Conservation (phyloP, 1,139 yeast genomes). For the Suhomyces maxii region DNA sequence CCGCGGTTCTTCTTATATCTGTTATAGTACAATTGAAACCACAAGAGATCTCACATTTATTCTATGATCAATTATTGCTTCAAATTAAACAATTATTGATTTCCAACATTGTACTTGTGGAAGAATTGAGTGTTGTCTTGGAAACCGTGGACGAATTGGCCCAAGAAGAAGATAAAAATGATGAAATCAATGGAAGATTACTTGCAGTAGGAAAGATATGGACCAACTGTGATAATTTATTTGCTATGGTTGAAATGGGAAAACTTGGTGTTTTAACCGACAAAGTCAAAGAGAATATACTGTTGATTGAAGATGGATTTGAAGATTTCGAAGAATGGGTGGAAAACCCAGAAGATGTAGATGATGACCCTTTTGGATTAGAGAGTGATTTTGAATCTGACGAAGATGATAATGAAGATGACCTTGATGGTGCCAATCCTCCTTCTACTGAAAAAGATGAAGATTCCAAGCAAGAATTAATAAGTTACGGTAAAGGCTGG, state of each 20-base stretch:
- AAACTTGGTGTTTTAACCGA: conserved; percentile 49
- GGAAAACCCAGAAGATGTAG: conserved; percentile 52
- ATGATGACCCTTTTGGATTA: conserved; percentile 47
- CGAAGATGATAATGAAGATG: conserved; percentile 27
- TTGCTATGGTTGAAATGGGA: conserved; percentile 44
- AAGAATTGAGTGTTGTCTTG: conserved; percentile 31
- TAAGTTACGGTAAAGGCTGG: conserved; percentile 49
- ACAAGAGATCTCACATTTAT: conserved; percentile 39
- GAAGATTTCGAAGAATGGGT: conserved; percentile 69
- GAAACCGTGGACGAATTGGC: conserved; percentile 16
- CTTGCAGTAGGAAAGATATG: conserved; percentile 65
- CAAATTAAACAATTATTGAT: conserved; percentile 31
- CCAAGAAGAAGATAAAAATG: conserved; percentile 22
- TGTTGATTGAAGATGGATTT: conserved; percentile 59
- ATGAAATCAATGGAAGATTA: conserved; percentile 36
- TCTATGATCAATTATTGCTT: conserved; percentile 38
- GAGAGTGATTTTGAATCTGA: conserved; percentile 16
- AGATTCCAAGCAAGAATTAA: conserved; percentile 25
- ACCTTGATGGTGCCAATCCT: conserved; percentile 16
- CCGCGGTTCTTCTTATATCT: conserved; percentile 46
- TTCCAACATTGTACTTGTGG: conserved; percentile 21
- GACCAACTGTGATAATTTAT: conserved; percentile 55
- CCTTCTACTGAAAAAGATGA: conserved; percentile 25
- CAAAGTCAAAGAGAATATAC: conserved; percentile 46
- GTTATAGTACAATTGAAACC: conserved; percentile 36